phyloP scores from a whole-genome alignment of 2,329 filamentous ascomycete genomes.

The Xylaria sp. region DNA sequence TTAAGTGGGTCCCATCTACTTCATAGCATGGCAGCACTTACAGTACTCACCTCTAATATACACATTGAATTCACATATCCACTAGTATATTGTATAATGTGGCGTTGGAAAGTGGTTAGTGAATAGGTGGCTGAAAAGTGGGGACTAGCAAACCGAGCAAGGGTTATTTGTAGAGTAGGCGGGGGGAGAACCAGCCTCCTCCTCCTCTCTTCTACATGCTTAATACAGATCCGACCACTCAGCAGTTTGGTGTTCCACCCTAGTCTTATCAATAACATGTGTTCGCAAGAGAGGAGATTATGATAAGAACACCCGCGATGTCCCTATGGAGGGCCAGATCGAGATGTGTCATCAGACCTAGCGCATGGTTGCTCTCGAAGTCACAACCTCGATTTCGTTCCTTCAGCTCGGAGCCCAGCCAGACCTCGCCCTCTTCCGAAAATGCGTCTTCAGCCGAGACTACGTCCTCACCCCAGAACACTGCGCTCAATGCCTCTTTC shows the following conservation, averaged over 20 bases:
- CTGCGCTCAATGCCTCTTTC: slow-evolving; percentile 21
- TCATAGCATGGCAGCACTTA: no score
- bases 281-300: neutral
- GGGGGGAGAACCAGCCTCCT: no score
- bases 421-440: neutral
- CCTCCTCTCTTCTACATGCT: no score
- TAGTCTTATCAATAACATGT: no score
- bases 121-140: no score
- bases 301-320: slow-evolving; percentile 15
- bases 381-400: slow-evolving; percentile 11
- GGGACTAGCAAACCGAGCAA: no score
- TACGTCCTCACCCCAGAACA: neutral
- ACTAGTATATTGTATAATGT: neutral
- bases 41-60: no score
- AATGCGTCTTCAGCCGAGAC: neutral
- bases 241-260: no score
- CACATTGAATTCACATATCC: no score
- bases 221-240: no score
- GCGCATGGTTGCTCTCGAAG: neutral
- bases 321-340: slow-evolving; percentile 24
- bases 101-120: no score
- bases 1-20: slow-evolving; percentile 1
- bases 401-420: slow-evolving; percentile 10
- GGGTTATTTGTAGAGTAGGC: no score
- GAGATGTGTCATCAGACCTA: slow-evolving; percentile 7